Percentiles rank a stretch among this genome's conserved stretches.
Conservation (phyloP, 345 rosid species). For the Brassica juncea region DNA sequence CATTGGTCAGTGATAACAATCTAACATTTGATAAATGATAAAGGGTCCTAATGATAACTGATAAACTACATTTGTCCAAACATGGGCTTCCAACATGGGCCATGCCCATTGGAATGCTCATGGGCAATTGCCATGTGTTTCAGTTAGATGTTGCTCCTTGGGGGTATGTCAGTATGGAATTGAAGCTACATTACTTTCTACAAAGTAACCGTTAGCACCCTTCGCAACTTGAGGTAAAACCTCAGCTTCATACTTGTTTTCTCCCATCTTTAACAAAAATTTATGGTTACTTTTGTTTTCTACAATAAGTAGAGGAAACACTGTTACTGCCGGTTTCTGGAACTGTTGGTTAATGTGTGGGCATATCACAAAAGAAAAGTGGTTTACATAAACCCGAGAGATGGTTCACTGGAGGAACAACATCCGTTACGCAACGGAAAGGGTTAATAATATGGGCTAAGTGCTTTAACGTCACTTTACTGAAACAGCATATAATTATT, state of each 20-base stretch:
- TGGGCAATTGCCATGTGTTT: constrained; percentile 10
- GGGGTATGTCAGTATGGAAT: not conserved
- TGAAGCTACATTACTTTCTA: constrained; percentile 7
- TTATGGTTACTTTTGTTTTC: no score
- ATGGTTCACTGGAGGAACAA: no score
- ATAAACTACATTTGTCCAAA: not conserved
- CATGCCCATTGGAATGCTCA: not conserved
- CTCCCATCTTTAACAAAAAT: no score
- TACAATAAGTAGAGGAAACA: constrained; percentile 58
- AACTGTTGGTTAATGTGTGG: constrained; percentile 58
- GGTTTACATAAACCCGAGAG: no score
- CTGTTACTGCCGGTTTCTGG: constrained; percentile 87
- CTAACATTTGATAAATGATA: not conserved
- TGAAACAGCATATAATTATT: no score
- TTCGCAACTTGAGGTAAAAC: no score
- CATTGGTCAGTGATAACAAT: not conserved
- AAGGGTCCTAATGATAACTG: not conserved
- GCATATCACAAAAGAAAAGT: no score
- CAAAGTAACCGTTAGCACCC: no score
- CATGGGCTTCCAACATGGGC: not conserved
- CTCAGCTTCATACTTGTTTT: no score
- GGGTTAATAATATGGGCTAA: no score
- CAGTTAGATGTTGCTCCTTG: constrained; percentile 17
- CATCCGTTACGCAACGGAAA: no score
- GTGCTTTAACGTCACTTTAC: no score